Evolutionary conservation across 2,329 filamentous ascomycete species (phyloP).

Genomic region (Biscogniauxia mediterranea): DNA sequence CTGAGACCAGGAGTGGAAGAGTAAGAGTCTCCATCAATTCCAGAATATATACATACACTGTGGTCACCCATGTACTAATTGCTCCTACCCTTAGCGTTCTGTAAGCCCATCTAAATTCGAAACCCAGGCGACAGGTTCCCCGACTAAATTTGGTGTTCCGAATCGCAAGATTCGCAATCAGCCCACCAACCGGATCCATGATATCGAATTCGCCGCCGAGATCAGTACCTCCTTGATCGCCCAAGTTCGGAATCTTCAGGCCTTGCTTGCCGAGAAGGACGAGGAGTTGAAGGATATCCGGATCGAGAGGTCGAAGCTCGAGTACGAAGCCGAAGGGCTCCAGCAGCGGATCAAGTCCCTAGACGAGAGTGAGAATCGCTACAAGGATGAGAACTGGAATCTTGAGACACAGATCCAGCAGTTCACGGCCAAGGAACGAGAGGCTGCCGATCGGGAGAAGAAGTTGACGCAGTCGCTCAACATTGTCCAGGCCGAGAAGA

Average conservation of each 20-base stretch:
- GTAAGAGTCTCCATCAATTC: conserved; percentile 38
- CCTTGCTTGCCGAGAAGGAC: conserved; percentile 81
- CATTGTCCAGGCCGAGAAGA: conserved; percentile 71
- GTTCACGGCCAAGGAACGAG: conserved; percentile 68
- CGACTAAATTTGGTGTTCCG: conserved; percentile 83
- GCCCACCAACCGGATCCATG: conserved; percentile 81
- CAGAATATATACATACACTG: neutral
- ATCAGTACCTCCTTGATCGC: conserved; percentile 92
- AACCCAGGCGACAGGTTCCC: conserved; percentile 79
- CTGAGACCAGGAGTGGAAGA: conserved; percentile 51
- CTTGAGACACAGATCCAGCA: conserved; percentile 92
- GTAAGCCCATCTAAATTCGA: conserved; percentile 77
- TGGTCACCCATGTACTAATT: neutral
- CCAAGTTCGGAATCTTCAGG: conserved; percentile 90
- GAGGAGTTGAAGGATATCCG: conserved; percentile 76
- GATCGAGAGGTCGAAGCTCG: conserved; percentile 73
- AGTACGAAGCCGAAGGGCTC: conserved; percentile 77
- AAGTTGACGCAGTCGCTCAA: conserved; percentile 74
- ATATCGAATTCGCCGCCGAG: conserved; percentile 97
- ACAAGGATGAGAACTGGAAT: conserved; percentile 99
- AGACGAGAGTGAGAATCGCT: conserved; percentile 91
- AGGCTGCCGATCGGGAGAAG: conserved; percentile 78
- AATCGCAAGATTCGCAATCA: conserved; percentile 90
- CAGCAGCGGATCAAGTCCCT: conserved; percentile 76
- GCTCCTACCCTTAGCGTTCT: conserved; percentile 52